Conservation (phyloP, 2,329 filamentous ascomycete genomes). For the Aquanectria penicillioides region DNA sequence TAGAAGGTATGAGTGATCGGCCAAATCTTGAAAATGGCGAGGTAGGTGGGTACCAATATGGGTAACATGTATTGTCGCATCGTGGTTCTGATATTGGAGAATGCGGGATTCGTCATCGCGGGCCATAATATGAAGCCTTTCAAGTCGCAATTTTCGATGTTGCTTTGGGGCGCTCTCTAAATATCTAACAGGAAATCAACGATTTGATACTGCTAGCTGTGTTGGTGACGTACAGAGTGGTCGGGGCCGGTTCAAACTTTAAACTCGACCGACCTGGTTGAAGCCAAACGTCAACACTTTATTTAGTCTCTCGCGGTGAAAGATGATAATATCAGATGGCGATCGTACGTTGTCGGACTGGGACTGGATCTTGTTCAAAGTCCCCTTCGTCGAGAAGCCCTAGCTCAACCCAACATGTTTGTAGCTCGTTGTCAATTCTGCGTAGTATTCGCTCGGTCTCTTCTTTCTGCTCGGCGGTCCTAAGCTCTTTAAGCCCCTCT, state of each 20-base stretch:
- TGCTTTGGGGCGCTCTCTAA: background rate
- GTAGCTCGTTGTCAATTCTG: background rate
- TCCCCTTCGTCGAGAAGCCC: background rate
- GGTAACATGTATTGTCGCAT: slow-evolving; percentile 15
- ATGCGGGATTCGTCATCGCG: slow-evolving; percentile 23
- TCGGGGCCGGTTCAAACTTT: background rate
- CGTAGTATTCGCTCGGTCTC: background rate
- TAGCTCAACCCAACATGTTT: background rate
- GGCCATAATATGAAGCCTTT: slow-evolving; percentile 23
- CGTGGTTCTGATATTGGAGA: slow-evolving; percentile 17
- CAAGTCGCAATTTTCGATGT: background rate
- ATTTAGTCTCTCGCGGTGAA: background rate
- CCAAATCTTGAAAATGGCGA: background rate
- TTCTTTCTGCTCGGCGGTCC: background rate
- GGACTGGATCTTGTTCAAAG: background rate
- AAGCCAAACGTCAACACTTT: background rate
- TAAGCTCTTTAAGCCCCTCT: background rate
- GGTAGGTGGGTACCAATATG: background rate
- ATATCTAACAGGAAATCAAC: background rate
- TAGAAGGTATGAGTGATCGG: background rate
- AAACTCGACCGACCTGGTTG: background rate
- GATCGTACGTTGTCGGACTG: background rate
- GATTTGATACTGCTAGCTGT: background rate
- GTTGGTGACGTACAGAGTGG: background rate
- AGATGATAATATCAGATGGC: background rate